These are phyloP conservation scores for Neurospora cerealis DNA, from an alignment of 495 filamentous ascomycete species.

Conservation along the genomic window DNA sequence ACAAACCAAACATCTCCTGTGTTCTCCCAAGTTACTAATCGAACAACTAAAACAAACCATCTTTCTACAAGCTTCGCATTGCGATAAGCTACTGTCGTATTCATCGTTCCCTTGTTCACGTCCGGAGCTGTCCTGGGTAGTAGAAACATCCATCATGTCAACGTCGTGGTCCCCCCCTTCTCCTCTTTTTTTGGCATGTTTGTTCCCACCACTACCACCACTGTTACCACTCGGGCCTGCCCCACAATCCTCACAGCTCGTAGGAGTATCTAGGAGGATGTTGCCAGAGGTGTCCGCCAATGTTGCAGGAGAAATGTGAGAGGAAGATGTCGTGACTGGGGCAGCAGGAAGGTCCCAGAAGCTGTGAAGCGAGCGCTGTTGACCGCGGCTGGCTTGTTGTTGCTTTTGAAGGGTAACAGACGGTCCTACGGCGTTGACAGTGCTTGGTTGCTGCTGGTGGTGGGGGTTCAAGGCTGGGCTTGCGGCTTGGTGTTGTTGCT, in stretches of 20 bases:
- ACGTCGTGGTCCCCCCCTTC: constrained; percentile 9
- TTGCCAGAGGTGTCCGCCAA: background rate
- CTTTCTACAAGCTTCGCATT: constrained; percentile 33
- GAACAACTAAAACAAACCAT: constrained; percentile 40
- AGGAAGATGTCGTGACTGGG: constrained; percentile 4
- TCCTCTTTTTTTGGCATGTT: background rate
- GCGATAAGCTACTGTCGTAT: constrained; percentile 1
- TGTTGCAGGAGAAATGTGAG: background rate
- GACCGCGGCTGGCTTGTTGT: constrained; percentile 1
- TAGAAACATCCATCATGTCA: constrained; percentile 14
- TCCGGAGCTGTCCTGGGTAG: constrained; percentile 5
- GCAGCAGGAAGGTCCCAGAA: constrained; percentile 35
- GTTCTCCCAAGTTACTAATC: constrained; percentile 34
- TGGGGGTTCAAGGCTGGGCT: background rate
- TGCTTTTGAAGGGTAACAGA: background rate
- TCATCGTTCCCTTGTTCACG: constrained; percentile 11
- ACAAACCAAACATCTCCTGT: constrained; percentile 34
- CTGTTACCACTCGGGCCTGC: constrained; percentile 11
- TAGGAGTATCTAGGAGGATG: constrained; percentile 6
- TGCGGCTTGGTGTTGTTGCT: constrained; percentile 1
- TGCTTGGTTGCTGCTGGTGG: constrained; percentile 1
- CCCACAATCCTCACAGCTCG: constrained; percentile 37
- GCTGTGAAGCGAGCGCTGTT: constrained; percentile 36
- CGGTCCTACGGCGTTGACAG: background rate
- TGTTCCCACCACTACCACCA: background rate